Percentiles rank a stretch among this genome's conserved stretches.
Evolutionary conservation across 2,329 filamentous ascomycete species (phyloP).

Genomic region (Diplodia intermedia): DNA sequence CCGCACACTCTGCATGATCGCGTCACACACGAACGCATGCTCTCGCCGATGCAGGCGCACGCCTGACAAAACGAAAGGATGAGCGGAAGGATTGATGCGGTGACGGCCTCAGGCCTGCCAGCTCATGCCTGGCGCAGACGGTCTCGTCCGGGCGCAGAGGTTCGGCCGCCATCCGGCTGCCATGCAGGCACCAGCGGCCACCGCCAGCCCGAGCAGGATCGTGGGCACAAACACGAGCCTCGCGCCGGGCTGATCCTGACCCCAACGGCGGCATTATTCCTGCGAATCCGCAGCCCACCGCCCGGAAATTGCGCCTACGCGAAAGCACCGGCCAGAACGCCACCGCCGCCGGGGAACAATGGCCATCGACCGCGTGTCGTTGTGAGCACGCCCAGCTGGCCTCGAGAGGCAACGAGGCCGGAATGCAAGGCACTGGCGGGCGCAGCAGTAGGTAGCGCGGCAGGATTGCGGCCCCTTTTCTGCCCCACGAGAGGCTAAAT

Average conservation of each 20-base stretch:
- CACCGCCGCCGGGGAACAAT: not conserved
- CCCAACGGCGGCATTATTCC: slow-evolving; percentile 7
- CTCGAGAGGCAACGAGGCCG: not conserved
- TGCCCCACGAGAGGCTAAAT: slow-evolving; percentile 29
- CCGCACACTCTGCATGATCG: slow-evolving; percentile 23
- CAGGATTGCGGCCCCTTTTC: slow-evolving; percentile 23
- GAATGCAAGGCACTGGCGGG: not conserved
- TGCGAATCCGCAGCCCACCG: slow-evolving; percentile 4
- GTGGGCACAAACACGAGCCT: slow-evolving; percentile 14
- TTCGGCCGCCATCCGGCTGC: not conserved
- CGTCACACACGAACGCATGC: slow-evolving; percentile 16
- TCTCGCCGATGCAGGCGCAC: not conserved
- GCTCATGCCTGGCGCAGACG: not conserved
- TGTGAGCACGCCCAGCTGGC: not conserved
- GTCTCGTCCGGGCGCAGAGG: not conserved
- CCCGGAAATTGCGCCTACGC: slow-evolving; percentile 20
- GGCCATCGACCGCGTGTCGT: not conserved
- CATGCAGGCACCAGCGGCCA: not conserved
- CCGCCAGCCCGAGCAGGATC: not conserved
- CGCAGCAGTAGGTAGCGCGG: not conserved
- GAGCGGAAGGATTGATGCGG: not conserved
- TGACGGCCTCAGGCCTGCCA: not conserved
- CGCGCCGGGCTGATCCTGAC: slow-evolving; percentile 15
- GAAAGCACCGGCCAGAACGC: slow-evolving; percentile 1
- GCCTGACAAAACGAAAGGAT: not conserved